Percentiles rank a stretch among this genome's conserved stretches.
These are phyloP conservation scores for Yarrowia alimentaria DNA, from an alignment of 805 yeast species.

Conservation along the genomic window DNA sequence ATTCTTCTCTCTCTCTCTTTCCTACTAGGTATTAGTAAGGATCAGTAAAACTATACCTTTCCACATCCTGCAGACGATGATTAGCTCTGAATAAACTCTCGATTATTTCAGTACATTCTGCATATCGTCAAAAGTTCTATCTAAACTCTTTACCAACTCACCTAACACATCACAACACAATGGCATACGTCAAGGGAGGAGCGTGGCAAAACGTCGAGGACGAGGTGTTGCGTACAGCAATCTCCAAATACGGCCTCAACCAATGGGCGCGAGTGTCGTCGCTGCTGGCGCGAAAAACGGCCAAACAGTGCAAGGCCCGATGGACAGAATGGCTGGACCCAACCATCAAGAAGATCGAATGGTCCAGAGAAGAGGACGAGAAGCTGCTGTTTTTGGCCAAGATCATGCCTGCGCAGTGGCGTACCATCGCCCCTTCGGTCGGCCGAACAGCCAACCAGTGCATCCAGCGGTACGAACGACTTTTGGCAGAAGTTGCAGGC, in stretches of 20 bases:
- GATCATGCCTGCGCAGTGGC: slow-evolving; percentile 89
- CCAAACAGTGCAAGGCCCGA: slow-evolving; percentile 87
- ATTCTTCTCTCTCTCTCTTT: too few species aligned
- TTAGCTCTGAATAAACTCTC: too few species aligned
- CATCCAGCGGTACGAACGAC: slow-evolving; percentile 75
- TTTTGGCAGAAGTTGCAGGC: slow-evolving; percentile 54
- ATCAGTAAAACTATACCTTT: too few species aligned
- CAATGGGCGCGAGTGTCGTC: slow-evolving; percentile 96
- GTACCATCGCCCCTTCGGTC: slow-evolving; percentile 76
- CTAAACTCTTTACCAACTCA: not conserved
- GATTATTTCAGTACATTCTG: too few species aligned
- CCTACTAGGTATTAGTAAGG: too few species aligned
- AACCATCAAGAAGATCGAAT: slow-evolving; percentile 56
- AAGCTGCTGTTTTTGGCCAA: slow-evolving; percentile 63
- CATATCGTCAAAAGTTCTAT: too few species aligned
- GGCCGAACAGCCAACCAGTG: slow-evolving; percentile 87
- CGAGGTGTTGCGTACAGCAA: slow-evolving; percentile 84
- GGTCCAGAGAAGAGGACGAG: slow-evolving; percentile 77
- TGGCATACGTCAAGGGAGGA: slow-evolving; percentile 65
- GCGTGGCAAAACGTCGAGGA: slow-evolving; percentile 85
- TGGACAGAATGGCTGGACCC: slow-evolving; percentile 92
- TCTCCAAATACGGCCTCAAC: slow-evolving; percentile 86
- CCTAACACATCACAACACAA: not conserved
- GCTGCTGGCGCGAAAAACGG: slow-evolving; percentile 76
- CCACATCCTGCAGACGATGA: too few species aligned